Base-by-base conservation (phyloP, 2,329 filamentous ascomycete genomes). In the Aspergillus ochraceoroseus region DNA sequence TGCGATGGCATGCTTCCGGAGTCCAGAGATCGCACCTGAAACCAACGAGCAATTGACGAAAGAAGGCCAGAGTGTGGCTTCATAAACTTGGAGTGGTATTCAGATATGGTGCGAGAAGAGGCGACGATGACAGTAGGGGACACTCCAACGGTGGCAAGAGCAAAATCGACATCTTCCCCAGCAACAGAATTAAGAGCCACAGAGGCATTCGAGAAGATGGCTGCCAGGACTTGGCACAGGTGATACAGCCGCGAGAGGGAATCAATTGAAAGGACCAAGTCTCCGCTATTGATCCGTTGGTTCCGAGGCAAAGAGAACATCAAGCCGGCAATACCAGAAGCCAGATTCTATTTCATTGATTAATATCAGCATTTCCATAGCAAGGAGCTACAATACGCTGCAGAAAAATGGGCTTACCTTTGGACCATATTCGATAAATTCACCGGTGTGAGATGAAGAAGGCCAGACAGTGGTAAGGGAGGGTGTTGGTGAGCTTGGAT, bases 121-220 rank as follows among this genome's bases (percentile, higher is more conserved):
- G 85, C 80, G 28, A 94, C 80, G 38, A 95, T 71, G 43, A 95
- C 76, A 3, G 89, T 95, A 1, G 90, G 90, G 1, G 84, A 77
- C 26, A 94, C 72, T 32, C 81, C 80, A 44, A 80, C 77, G 14
- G 84, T 84, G 14, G 87, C 87, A 14, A 88, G 67, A 12, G 73
- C 70, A 25, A 96, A 74, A 58, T 92, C 80, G 8, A 84, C 73
- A 7, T 78, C 78, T 23, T 78, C 75, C 5, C 84, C 84, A 11
- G 88, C 85, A 17, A 94, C 88, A 0, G 88, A 92, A 66, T 87
- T 96, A 56, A 98, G 76, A 17, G 88, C 87, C 13, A 98, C 69
- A 0, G 87, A 92, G 12, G 87, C 76, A 60, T 94, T 92, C 14
- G 80, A 83, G 66, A 82, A 94, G 6, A 98, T 75, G 0, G 89